phyloP scores from a whole-genome alignment of 176 grass and related monocot species.

The Ensete ventricosum region DNA sequence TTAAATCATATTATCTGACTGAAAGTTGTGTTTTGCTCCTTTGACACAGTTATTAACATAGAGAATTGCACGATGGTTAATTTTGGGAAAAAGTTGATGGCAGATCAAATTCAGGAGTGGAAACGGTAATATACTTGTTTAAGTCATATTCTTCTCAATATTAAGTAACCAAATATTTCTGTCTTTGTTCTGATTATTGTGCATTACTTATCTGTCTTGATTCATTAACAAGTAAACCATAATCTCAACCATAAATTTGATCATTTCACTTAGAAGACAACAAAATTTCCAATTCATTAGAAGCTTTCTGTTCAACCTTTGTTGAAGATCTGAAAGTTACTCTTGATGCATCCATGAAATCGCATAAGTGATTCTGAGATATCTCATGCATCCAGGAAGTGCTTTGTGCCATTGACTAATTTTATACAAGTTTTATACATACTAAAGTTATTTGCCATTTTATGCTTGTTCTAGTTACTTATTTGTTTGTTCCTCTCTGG shows the following conservation, averaged over 20 bases:
- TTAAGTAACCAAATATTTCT: neutral
- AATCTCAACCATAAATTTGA: neutral
- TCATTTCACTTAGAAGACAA: too few species aligned
- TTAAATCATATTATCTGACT: neutral
- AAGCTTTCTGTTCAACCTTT: too few species aligned
- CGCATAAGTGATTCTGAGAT: neutral
- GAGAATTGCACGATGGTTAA: conserved; percentile 58
- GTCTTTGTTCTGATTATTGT: neutral
- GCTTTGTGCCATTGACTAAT: neutral
- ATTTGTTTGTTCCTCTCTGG: neutral
- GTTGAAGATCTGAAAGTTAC: too few species aligned
- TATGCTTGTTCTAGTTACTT: neutral
- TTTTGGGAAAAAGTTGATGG: conserved; percentile 66
- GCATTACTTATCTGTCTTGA: neutral
- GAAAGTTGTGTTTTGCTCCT: neutral
- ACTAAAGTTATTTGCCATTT: neutral
- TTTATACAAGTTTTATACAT: neutral
- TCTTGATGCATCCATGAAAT: neutral
- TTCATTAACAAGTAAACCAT: neutral
- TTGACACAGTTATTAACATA: neutral
- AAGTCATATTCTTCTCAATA: neutral
- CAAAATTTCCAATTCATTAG: too few species aligned
- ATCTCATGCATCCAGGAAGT: too few species aligned
- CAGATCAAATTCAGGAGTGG: conserved; percentile 68
- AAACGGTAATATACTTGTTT: conserved; percentile 38